Evolutionary conservation across 2,329 filamentous ascomycete genomes (phyloP).

Genomic region (Phymatotrichopsis omnivora): DNA sequence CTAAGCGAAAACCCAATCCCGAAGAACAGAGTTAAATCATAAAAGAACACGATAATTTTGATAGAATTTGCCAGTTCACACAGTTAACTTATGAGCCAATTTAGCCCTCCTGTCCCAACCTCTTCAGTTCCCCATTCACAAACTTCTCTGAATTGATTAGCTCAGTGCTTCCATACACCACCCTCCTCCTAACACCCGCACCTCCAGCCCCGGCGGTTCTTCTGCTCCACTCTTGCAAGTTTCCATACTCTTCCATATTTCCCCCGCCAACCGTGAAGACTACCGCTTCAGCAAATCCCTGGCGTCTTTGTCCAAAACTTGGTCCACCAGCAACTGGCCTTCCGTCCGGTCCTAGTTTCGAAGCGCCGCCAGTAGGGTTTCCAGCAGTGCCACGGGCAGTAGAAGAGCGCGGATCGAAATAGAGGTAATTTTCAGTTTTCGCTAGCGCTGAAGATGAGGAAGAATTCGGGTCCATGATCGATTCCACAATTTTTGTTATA

Average conservation of each 20-base stretch:
- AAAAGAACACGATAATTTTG: too few species aligned
- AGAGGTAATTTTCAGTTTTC: slow-evolving; percentile 93
- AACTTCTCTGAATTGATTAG: slow-evolving; percentile 60
- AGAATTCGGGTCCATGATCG: slow-evolving; percentile 88
- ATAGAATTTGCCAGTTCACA: too few species aligned
- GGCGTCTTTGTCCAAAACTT: slow-evolving; percentile 80
- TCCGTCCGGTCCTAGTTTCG: slow-evolving; percentile 40
- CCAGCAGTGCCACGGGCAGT: slow-evolving; percentile 70
- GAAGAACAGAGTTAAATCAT: too few species aligned
- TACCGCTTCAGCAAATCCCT: slow-evolving; percentile 80
- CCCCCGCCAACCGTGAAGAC: slow-evolving; percentile 94
- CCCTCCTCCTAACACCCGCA: slow-evolving; percentile 55
- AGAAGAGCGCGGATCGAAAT: slow-evolving; percentile 89
- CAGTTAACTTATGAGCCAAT: too few species aligned
- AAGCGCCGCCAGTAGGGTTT: slow-evolving; percentile 39
- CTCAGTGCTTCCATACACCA: slow-evolving; percentile 92
- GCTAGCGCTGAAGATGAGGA: slow-evolving; percentile 86
- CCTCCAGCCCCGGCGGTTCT: slow-evolving; percentile 53
- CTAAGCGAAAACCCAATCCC: too few species aligned
- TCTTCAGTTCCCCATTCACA: slow-evolving; percentile 53
- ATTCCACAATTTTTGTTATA: slow-evolving; percentile 95
- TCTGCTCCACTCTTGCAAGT: slow-evolving; percentile 89
- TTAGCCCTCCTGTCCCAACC: slow-evolving; percentile 47
- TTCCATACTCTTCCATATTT: slow-evolving; percentile 98
- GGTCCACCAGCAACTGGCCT: slow-evolving; percentile 52